Evolutionary conservation across 176 grass and related monocot genomes (phyloP), one percentile per base, ranked within the genome.

Genomic region (Oryza brachyantha): DNA sequence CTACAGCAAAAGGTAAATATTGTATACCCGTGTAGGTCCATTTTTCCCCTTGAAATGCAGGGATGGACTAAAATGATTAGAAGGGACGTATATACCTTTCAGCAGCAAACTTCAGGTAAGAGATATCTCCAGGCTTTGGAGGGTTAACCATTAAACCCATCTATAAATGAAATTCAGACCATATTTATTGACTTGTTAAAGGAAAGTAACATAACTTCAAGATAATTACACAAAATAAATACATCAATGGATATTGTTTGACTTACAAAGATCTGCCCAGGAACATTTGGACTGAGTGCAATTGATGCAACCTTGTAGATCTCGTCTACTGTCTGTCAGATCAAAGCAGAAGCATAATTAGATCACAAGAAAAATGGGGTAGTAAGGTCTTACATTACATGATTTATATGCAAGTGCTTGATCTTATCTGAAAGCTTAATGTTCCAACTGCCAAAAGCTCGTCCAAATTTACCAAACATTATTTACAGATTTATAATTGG

Each of bases 191-290:
- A 61, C 36, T 81, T 69, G n/a, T 19, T 62, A 61, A 77, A 62
- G 39, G 13, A 64, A 73, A 68, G 29, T 35, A 69, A 55, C 26
- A 37, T 80, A 50, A 83, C 63, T 76, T 36, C 12, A 39, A 58
- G 43, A 3, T 63, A 63, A 52, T 5, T 34, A 80, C 19, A 54
- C 82, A 24, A 59, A 75, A 69, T 9, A 3, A 48, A 85, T 39
- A 46, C 34, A 61, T 39, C 50, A 77, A 43, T 75, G n/a, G 54
- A 35, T 28, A 64, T n/a, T 43, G 43, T 64, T 83, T 73, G 71
- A 89, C 96, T 99, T 96, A 99, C 96, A 75, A 99, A 99, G 69
- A 99, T 95, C 73, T 99, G 96, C 24, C 84, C 96, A 73, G 96
- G 96, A 71, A 99, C 96, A 82, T 99, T 99, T 22, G 96, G 92